Base-by-base conservation (phyloP, 2,329 filamentous ascomycete genomes). In the Penicillium sp. region DNA sequence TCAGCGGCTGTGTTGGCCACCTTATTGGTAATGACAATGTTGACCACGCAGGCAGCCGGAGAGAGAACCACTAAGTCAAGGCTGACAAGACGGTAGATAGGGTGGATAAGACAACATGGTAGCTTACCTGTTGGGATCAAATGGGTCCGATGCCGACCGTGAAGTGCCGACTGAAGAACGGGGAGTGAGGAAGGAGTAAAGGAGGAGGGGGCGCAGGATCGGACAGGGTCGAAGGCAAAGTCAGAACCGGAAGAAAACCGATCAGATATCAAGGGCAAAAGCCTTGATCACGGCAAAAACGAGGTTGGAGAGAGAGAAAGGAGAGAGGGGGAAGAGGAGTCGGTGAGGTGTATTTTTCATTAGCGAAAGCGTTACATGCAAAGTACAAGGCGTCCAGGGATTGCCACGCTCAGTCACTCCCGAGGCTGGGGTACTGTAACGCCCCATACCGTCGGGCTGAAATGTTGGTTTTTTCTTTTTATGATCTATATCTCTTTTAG, bases 341-440 rank as follows among this genome's bases (percentile, higher is more conserved):
- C 65, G 65, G 59, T 62, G 65, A 65, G 57, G 53, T 44, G 58
- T 57, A 60, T 60, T 60, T 59, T 60, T 39, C 36, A 49, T 51
- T 61, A 59, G 60, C 57, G 55, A 61, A 61, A 39, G 36, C 36
- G 36, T 39, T 39, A 39, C 36, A 23, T 39, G 36, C 36, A 39
- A 39, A 39, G 36, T 21, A 39, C 16, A 39, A 16, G 34, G 34
- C 34, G 36, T 39, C 16, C 7, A 38, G 16, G 36, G 36, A 38
- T 38, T 38, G 34, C 8, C 34, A 38, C 34, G n/a, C 34, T 33
- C 33, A 16, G 33, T 36, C 33, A 36, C 33, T 16, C 16, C 18
- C 18, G 36, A 39, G 36, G 36, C 36, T 39, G 36, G 36, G 36
- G 50, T 52, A 52, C 44, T 38, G 52, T 51, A 46, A 50, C 29